Conservation (phyloP, 176 grass and related monocot species). For the Musa beccarii region DNA sequence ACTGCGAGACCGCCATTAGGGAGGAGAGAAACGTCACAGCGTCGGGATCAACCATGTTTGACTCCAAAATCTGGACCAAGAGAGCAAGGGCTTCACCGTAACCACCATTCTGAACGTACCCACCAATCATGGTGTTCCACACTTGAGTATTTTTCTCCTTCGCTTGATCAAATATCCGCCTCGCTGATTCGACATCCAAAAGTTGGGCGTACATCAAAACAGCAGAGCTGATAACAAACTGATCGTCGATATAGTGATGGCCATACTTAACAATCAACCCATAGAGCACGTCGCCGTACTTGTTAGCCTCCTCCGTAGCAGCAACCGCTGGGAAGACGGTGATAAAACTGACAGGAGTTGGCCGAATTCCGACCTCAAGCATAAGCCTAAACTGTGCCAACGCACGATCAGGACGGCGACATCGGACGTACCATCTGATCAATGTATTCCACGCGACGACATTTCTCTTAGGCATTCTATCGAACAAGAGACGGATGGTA, state of each 20-base stretch:
- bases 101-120: slow-evolving; percentile 56
- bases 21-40: slow-evolving; percentile 69
- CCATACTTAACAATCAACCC: slow-evolving; percentile 68
- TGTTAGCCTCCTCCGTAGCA: not conserved
- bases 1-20: slow-evolving; percentile 55
- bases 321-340: slow-evolving; percentile 44
- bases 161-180: slow-evolving; percentile 37
- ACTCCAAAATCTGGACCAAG: slow-evolving; percentile 47
- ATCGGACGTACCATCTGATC: slow-evolving; percentile 67
- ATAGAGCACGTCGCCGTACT: slow-evolving; percentile 38
- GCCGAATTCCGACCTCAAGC: slow-evolving; percentile 44
- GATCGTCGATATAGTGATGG: slow-evolving; percentile 43
- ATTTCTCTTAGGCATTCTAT: slow-evolving; percentile 60
- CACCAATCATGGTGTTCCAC: slow-evolving; percentile 95
- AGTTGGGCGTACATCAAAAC: slow-evolving; percentile 55
- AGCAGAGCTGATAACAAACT: slow-evolving; percentile 61
- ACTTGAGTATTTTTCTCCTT: slow-evolving; percentile 68
- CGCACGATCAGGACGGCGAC: slow-evolving; percentile 29
- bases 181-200: slow-evolving; percentile 35
- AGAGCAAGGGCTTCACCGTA: slow-evolving; percentile 53
- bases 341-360: slow-evolving; percentile 63
- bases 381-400: slow-evolving; percentile 44
- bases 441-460: slow-evolving; percentile 82
- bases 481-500: slow-evolving; percentile 50
- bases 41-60: slow-evolving; percentile 33